Evolutionary conservation across 2,329 filamentous ascomycete species (phyloP).

Genomic region (Diaporthe citri): DNA sequence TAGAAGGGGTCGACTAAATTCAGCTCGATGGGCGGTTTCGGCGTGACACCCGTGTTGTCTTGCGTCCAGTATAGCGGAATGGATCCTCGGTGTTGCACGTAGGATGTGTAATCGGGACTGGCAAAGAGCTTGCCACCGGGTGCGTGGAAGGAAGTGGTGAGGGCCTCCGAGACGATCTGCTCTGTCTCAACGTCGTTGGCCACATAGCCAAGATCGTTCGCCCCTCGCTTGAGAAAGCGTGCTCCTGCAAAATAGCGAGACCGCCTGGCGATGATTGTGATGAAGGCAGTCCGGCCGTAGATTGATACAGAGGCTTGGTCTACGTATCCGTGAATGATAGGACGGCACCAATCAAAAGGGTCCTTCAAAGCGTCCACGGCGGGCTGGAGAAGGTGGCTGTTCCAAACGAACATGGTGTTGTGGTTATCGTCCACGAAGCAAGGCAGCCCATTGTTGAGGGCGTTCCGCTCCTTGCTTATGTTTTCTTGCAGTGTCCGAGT

Average conservation of each 20-base stretch:
- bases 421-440: slow-evolving; percentile 73
- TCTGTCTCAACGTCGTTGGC: slow-evolving; percentile 99
- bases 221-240: slow-evolving; percentile 91
- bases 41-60: slow-evolving; percentile 93
- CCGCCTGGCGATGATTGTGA: slow-evolving; percentile 92
- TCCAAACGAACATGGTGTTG: slow-evolving; percentile 99
- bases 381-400: slow-evolving; percentile 86
- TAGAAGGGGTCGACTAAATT: slow-evolving; percentile 98
- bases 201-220: slow-evolving; percentile 94
- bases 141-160: slow-evolving; percentile 95
- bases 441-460: slow-evolving; percentile 73
- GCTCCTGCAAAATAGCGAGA: slow-evolving; percentile 96
- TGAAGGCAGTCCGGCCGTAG: slow-evolving; percentile 89
- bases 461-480: slow-evolving; percentile 82
- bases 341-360: slow-evolving; percentile 94
- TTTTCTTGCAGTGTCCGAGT: slow-evolving; percentile 94
- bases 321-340: slow-evolving; percentile 95
- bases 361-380: slow-evolving; percentile 78
- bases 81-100: slow-evolving; percentile 95
- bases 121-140: slow-evolving; percentile 88
- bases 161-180: slow-evolving; percentile 94
- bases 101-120: slow-evolving; percentile 93
- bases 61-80: slow-evolving; percentile 98
- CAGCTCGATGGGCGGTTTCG: slow-evolving; percentile 95
- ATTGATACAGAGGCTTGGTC: slow-evolving; percentile 89